Base-by-base conservation (phyloP, 768 basidiomycete species). In the Amanita polypyramis region DNA sequence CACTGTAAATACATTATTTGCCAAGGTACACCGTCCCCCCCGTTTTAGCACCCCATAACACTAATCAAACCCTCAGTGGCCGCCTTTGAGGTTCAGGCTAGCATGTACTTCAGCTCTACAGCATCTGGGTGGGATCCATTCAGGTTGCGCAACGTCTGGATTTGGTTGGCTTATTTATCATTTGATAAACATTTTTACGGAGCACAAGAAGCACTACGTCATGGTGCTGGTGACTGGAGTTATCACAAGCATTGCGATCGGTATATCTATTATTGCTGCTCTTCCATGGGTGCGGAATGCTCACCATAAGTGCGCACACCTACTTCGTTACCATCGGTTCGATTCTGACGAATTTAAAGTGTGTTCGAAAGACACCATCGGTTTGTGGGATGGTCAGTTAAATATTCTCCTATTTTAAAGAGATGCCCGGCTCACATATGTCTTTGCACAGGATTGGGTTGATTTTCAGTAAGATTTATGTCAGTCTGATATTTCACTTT, bases 71-170 rank as follows among this genome's bases (percentile, higher is more conserved):
- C 17, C 19, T 30, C 43, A 74, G 71, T 74, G 72, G 72, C 55
- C 71, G 12, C 72, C 72, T 32, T 60, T 74, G 9, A 55, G 55
- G 64, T 85, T 77, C 57, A 73, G 85, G 45, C 69, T 87, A 5
- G 80, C 67, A 25, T 85, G 81, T 60, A 88, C 85, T 5, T 86
- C 85, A 14, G 70, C 77, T 4, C 70, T 88, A 17, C 72, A 83
- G 68, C 87, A 90, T 60, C 74, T 90, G 11, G 87, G 87, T 4
- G 87, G 87, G 17, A 85, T 89, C 53, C 87, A 90, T 58, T 82
- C 80, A n/a, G 85, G 86, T 23, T 89, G 87, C 60, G 85, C 85
- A 2, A 65, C 74, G 20, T 86, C 85, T 27, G 86, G 84, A 41
- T 75, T 83, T 49, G 66, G 74, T 12, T 89, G 86, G 86, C 70